These are phyloP conservation scores for Termitomyces sp. DNA, from an alignment of 768 basidiomycete species.

Conservation along the genomic window DNA sequence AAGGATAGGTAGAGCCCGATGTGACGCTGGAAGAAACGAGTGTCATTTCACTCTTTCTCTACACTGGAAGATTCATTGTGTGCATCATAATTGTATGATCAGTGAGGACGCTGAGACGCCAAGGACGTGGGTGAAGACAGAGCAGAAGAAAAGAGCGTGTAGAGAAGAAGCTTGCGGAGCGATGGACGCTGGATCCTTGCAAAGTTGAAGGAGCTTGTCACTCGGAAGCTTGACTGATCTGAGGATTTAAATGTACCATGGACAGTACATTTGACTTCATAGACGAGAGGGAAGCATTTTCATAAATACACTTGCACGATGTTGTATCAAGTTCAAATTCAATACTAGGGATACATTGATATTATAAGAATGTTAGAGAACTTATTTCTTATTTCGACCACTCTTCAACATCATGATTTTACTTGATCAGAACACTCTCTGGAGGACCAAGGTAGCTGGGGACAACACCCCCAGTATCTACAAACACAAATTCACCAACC, in stretches of 20 bases:
- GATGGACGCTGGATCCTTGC: slow-evolving; percentile 1
- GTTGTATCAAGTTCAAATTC: not conserved
- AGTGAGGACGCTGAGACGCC: not conserved
- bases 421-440: slow-evolving; percentile 40
- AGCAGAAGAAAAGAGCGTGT: slow-evolving; percentile 1
- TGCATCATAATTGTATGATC: too few relatives aligned
- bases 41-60: too few relatives aligned
- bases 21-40: too few relatives aligned
- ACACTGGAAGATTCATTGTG: too few relatives aligned
- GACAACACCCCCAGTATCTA: slow-evolving; percentile 55
- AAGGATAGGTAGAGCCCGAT: too few relatives aligned
- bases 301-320: not conserved
- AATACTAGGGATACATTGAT: not conserved
- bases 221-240: not conserved
- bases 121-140: not conserved
- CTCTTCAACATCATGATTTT: not conserved
- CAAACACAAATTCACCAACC: slow-evolving; percentile 1
- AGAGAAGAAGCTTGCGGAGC: slow-evolving; percentile 6
- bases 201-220: slow-evolving; percentile 2
- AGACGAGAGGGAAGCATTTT: not conserved
- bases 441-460: slow-evolving; percentile 64
- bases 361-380: not conserved
- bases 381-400: not conserved
- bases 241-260: not conserved
- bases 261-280: not conserved